Evolutionary conservation across 75 land plant genomes (phyloP), one percentile per base, ranked within the genome.

Genomic region (Pinus albicaulis): DNA sequence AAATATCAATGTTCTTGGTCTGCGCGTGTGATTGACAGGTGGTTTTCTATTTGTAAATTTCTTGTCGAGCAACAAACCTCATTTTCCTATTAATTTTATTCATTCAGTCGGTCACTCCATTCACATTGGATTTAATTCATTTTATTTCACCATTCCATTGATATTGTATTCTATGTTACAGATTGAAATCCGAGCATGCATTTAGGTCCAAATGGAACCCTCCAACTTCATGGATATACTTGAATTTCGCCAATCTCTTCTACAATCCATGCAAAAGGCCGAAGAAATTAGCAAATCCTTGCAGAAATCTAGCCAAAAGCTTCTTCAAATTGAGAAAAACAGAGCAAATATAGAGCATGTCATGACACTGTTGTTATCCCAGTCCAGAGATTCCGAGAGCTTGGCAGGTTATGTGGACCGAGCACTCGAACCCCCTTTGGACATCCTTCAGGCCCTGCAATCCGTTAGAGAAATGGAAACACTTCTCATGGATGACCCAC

Each of bases 321-420:
- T 66, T 1, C 7, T 28, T 19, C 48, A 66, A 20, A 66, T 66
- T 17, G 44, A 66, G 34, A 66, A 38, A 66, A 44, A 66, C 20
- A 38, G 70, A 66, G 70, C 19, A 38, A 31, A 66, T 66, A 4
- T 66, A 44, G 70, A 66, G 70, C 16, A 17, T 66, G 70, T 66
- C 36, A 66, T 66, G 70, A 38, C 44, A 5, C 70, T 41, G 1
- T 23, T 66, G 20, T 19, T 38, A 28, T 36, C 44, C 7, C 38
- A 66, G 20, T 36, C 41, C 70, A 66, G 28, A 20, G 48, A 36
- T 6, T 36, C 48, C 22, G 36, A 66, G 1, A 3, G 34, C 48
- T 66, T 66, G 48, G 34, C 70, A 66, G 70, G 36, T 6, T 66
- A 38, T 38, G 41, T 38, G 41, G 73, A 71, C 17, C 19, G 31